A percentile compares a stretch with the other conserved stretches of the same genome.
Evolutionary conservation across 2,329 filamentous ascomycete species (phyloP).

Genomic region (Calonectria pseudoturangicola): DNA sequence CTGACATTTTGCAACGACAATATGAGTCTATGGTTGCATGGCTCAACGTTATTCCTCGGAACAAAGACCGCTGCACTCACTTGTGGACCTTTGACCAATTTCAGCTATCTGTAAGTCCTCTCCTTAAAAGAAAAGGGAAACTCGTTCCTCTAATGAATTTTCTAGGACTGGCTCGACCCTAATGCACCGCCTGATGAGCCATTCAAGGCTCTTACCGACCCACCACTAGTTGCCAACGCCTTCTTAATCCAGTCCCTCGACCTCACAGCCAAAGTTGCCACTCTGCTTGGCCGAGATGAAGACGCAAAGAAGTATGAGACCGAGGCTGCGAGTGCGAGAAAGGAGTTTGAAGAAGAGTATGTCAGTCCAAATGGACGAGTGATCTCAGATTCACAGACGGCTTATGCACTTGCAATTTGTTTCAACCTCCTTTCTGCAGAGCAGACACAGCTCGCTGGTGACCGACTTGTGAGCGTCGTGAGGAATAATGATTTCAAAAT

Average conservation of each 20-base stretch:
- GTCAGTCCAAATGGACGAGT: conserved; percentile 50
- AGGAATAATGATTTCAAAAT: conserved; percentile 46
- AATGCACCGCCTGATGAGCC: conserved; percentile 64
- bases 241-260: conserved; percentile 67
- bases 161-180: conserved; percentile 71
- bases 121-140: rapidly evolving
- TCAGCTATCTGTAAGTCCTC: conserved; percentile 48
- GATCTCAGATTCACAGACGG: conserved; percentile 50
- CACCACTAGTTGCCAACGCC: conserved; percentile 66
- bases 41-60: conserved; percentile 58
- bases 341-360: conserved; percentile 45
- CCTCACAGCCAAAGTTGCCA: conserved; percentile 60
- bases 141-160: conserved; percentile 13
- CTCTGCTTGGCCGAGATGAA: conserved; percentile 55
- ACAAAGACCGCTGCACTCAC: conserved; percentile 58
- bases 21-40: conserved; percentile 63
- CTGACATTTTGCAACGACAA: conserved; percentile 60
- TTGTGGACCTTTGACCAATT: conserved; percentile 60
- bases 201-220: conserved; percentile 62
- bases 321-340: conserved; percentile 43
- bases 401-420: conserved; percentile 49
- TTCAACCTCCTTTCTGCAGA: conserved; percentile 43
- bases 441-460: conserved; percentile 38
- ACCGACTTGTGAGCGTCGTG: conserved; percentile 45
- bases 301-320: conserved; percentile 30